Base-by-base conservation (phyloP, 2,329 filamentous ascomycete genomes). In the Aspergillus latus region DNA sequence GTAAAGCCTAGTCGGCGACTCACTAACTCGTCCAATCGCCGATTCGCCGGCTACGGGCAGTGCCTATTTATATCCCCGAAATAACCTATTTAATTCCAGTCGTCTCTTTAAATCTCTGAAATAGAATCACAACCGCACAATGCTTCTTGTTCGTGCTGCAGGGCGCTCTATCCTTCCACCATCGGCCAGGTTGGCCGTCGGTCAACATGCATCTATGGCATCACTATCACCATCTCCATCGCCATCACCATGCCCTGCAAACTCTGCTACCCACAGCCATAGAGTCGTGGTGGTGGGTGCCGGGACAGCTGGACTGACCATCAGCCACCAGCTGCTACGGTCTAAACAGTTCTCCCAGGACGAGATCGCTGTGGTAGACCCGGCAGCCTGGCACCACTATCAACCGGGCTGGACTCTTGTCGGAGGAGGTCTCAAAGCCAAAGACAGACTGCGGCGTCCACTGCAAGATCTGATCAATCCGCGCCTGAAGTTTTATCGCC, bases 371-470 rank as follows among this genome's bases (percentile, higher is more conserved):
- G 65, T 88, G 21, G 73, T 88, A 42, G 86, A 88, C 60, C 86
- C 86, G 0, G 79, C 85, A 1, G 67, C 73, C 60, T 85, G 79
- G 77, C 85, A 88, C 66, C 79, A 88, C 72, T 88, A 88, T 68
- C 86, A 88, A 68, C 84, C 86, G 1, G 86, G 86, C 52, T 88
- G 85, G 85, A 88, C 86, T 1, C 76, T 88, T 1, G 86, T 88
- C 2, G 86, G 85, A 43, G 85, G 83, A 40, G 86, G 86, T 3
- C 76, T 88, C 40, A 88, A 88, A 70, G 80, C 76, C 46, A 85
- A 84, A 66, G 75, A 86, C 59, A 79, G 86, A 21, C 72, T 88
- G 54, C 78, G 80, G 44, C 71, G 74, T 53, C 80, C 80, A 1
- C 66, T 87, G 43, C 64, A 73, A 4, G 72, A 72, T 48, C 67